Percentiles rank a stretch among this genome's conserved stretches.
These are phyloP conservation scores for Tricholoma hemisulphureum DNA, from an alignment of 768 basidiomycete species.

Conservation along the genomic window DNA sequence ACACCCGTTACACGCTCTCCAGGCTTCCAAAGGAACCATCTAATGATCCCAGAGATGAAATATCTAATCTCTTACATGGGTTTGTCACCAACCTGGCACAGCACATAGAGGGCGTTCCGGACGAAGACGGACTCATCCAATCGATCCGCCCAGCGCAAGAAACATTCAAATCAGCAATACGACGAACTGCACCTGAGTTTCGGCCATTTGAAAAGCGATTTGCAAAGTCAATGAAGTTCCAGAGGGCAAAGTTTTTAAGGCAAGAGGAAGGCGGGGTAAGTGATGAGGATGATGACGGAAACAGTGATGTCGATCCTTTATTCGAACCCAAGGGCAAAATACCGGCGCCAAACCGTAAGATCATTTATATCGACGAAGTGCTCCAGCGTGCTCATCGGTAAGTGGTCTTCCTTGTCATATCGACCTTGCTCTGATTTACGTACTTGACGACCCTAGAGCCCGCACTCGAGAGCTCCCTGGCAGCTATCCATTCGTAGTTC, in stretches of 20 bases:
- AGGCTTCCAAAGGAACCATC: conserved; percentile 53
- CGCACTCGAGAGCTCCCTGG: conserved; percentile 71
- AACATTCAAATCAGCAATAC: conserved; percentile 47
- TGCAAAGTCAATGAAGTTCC: conserved; percentile 11
- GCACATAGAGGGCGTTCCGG: conserved; percentile 53
- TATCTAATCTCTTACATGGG: conserved; percentile 43
- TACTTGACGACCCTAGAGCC: conserved; percentile 40
- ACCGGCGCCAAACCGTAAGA: background rate
- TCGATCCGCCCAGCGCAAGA: conserved; percentile 48
- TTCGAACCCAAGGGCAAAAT: background rate
- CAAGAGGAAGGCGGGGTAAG: conserved; percentile 36
- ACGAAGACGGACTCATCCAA: conserved; percentile 54
- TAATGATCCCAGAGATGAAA: conserved; percentile 53
- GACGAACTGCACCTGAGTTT: conserved; percentile 57
- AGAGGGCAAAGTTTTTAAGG: conserved; percentile 31
- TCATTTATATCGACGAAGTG: conserved; percentile 56
- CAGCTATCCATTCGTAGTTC: conserved; percentile 63
- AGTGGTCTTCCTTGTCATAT: conserved; percentile 9
- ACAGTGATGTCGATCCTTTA: background rate
- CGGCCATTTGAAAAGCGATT: conserved; percentile 41
- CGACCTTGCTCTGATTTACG: background rate
- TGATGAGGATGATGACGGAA: background rate
- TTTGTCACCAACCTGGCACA: conserved; percentile 48
- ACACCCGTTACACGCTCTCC: conserved; percentile 29
- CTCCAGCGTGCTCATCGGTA: conserved; percentile 46